Evolutionary conservation across 176 grass and related monocot genomes (phyloP), one percentile per base, ranked within the genome.

Genomic region (Ensete ventricosum): DNA sequence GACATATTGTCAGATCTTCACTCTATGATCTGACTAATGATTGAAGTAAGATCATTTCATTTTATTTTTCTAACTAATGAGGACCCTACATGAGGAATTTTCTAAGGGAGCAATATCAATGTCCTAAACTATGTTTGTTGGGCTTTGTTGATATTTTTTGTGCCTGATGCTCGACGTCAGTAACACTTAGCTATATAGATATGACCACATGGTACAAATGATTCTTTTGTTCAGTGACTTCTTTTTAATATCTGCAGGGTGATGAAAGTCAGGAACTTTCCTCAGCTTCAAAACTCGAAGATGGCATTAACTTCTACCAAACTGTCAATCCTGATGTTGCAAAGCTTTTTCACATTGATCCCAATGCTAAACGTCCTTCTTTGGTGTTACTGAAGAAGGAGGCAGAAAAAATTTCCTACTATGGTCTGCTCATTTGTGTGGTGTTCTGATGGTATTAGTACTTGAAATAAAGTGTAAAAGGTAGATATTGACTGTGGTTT

Each of bases 361-460:
- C 90, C 1, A 49, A 80, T 63, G 76, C 83, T 73, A 89, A 93
- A 50, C 86, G 75, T 54, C 90, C 90, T 2, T 82, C 82, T n/a
- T 1, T 98, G 27, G 84, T 98, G 63, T 71, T 98, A 54, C 59
- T 98, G 5, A 98, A 98, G 84, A 91, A 93, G 81, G 95, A 91
- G 69, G 90, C 83, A 75, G 95, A 98, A 66, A 98, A 91, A 77
- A 53, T 98, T 60, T 81, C 90, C 53, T 83, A 89, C 49, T 93
- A 85, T 76, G 95, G 95, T 98, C 90, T 53, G 48, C 52, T 73
- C 2, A 55, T 73, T 73, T 73, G 1, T 26, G 11, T 55, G 5
- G 34, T 27, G 3, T 14, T 70, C 17, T 50, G 8, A 69, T 21
- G 29, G 53, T 55, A 34, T 73, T 34, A 23, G 6, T 6, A 55